These are phyloP conservation scores for Neonectria hederae DNA, from an alignment of 2,329 filamentous ascomycete genomes.

Conservation along the genomic window DNA sequence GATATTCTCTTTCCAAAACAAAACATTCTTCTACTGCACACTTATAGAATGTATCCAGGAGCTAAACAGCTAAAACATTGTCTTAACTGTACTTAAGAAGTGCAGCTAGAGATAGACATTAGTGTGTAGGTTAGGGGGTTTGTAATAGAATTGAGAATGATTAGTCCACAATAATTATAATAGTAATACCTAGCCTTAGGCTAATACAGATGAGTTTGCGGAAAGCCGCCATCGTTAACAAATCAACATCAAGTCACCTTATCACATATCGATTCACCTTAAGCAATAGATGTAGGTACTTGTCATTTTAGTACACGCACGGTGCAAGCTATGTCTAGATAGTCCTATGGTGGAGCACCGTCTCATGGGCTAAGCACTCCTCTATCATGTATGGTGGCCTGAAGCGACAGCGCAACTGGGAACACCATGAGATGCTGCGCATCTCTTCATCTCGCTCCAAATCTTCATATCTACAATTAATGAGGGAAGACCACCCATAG, in stretches of 20 bases:
- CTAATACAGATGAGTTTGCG: too few species aligned
- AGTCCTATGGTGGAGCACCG: neutral
- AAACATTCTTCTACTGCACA: too few species aligned
- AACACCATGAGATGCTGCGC: neutral
- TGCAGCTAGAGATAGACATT: too few species aligned
- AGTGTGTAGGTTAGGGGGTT: neutral
- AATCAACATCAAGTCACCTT: neutral
- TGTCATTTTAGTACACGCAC: neutral
- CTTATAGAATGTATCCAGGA: too few species aligned
- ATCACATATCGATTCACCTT: neutral
- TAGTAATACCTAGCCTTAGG: too few species aligned
- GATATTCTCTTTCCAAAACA: too few species aligned
- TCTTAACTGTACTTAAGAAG: too few species aligned
- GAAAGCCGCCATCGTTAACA: neutral
- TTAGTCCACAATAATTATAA: too few species aligned
- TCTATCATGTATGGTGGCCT: neutral
- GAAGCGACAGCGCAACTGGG: neutral
- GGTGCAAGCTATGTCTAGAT: neutral
- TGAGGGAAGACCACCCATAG: neutral
- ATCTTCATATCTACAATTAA: neutral
- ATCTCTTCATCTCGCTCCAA: neutral
- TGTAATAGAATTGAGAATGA: neutral
- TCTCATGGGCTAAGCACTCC: neutral
- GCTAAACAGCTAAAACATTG: too few species aligned
- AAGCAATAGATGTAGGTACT: neutral